Percentiles rank a stretch among this genome's conserved stretches.
phyloP scores from a whole-genome alignment of 768 basidiomycete genomes.

The Hygrophorus russula region DNA sequence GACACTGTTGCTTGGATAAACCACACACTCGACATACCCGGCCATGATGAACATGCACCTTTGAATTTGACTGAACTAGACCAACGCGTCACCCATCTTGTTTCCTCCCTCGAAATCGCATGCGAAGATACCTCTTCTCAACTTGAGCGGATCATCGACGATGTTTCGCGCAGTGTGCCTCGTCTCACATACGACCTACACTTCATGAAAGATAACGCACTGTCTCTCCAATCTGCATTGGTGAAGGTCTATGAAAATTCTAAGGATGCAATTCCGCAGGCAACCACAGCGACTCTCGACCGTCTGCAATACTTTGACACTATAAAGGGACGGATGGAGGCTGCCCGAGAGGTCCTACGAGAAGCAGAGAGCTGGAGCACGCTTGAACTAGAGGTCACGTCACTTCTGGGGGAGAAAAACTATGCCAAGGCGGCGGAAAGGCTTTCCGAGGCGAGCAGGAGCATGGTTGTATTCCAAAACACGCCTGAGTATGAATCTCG shows the following conservation, averaged over 20 bases:
- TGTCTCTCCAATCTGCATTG: slow-evolving; percentile 61
- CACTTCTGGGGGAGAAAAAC: slow-evolving; percentile 65
- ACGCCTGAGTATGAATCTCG: slow-evolving; percentile 85
- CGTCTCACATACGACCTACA: slow-evolving; percentile 92
- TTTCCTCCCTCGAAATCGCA: slow-evolving; percentile 75
- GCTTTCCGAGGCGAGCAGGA: slow-evolving; percentile 78
- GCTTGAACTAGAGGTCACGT: slow-evolving; percentile 84
- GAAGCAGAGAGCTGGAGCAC: slow-evolving; percentile 98
- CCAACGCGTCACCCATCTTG: slow-evolving; percentile 60
- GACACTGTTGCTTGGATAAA: slow-evolving; percentile 68
- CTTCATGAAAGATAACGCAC: slow-evolving; percentile 89
- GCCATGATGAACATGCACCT: slow-evolving; percentile 12
- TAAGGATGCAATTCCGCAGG: slow-evolving; percentile 36
- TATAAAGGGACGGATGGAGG: slow-evolving; percentile 80
- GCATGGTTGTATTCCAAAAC: slow-evolving; percentile 89
- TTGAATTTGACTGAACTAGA: slow-evolving; percentile 45
- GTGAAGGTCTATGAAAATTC: slow-evolving; percentile 49
- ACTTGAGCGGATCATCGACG: slow-evolving; percentile 83
- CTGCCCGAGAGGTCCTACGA: slow-evolving; percentile 75
- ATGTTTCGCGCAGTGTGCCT: slow-evolving; percentile 85
- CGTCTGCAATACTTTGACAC: slow-evolving; percentile 73
- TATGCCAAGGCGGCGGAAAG: slow-evolving; percentile 90
- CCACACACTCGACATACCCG: slow-evolving; percentile 32
- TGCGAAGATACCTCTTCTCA: slow-evolving; percentile 80
- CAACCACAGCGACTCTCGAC: slow-evolving; percentile 60